These are phyloP conservation scores for Claviceps humidiphila DNA, from an alignment of 2,329 filamentous ascomycete species.

Conservation along the genomic window DNA sequence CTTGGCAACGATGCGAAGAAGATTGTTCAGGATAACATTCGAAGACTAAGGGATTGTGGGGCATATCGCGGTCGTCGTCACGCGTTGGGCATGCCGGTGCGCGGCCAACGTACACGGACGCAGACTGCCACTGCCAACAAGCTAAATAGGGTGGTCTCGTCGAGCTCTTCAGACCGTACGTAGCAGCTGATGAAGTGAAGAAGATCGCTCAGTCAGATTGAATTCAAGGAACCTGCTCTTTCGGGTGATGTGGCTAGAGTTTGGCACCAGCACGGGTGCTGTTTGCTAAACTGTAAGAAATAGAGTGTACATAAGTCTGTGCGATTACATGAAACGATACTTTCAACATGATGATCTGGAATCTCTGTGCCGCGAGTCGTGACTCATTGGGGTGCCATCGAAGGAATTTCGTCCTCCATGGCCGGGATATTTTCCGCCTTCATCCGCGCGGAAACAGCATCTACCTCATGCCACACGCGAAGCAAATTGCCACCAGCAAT, in stretches of 20 bases:
- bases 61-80: constrained; percentile 80
- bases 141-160: constrained; percentile 42
- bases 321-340: constrained; percentile 12
- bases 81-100: constrained; percentile 81
- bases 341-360: neutral
- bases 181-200: neutral
- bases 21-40: constrained; percentile 72
- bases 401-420: constrained; percentile 31
- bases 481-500: constrained; percentile 70
- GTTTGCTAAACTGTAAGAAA: constrained; percentile 11
- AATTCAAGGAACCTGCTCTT: neutral
- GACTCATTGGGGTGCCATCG: neutral
- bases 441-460: constrained; percentile 54
- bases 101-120: constrained; percentile 77
- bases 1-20: constrained; percentile 80
- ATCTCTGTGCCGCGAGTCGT: no score
- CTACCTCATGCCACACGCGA: constrained; percentile 71
- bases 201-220: neutral
- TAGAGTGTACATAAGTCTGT: constrained; percentile 18
- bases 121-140: constrained; percentile 51
- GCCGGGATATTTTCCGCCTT: constrained; percentile 41
- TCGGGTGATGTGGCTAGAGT: no score
- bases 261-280: neutral
- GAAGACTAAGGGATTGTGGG: constrained; percentile 77
- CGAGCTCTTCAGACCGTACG: neutral